Conservation (phyloP, 2,329 filamentous ascomycete species). For the Epichloe scottii region DNA sequence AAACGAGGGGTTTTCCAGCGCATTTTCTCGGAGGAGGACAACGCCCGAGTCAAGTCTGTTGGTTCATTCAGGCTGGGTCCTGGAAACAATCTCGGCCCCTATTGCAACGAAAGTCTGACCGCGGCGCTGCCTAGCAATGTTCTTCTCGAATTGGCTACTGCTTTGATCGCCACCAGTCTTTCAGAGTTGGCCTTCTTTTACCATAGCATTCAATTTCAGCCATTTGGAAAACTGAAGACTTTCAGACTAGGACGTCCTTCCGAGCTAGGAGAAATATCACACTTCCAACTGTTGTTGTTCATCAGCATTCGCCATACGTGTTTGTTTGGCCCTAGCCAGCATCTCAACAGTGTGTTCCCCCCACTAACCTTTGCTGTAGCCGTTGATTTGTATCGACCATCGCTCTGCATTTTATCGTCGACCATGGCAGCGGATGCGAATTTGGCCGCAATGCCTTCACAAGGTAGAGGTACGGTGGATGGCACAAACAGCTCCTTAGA, state of each 20-base stretch:
- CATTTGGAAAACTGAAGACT: background rate
- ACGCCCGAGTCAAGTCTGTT: background rate
- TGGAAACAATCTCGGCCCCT: background rate
- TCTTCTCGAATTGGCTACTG: background rate
- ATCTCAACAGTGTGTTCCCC: background rate
- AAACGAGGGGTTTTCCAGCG: conserved; percentile 1
- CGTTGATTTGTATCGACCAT: background rate
- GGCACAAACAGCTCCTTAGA: conserved; percentile 12
- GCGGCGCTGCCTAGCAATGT: background rate
- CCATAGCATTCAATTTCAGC: no score
- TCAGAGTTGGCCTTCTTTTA: background rate
- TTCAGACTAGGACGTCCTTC: no score
- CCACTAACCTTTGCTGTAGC: background rate
- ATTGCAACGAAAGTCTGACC: background rate
- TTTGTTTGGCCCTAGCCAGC: background rate
- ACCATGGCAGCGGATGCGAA: conserved; percentile 8
- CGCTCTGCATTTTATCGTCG: background rate
- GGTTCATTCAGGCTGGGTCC: background rate
- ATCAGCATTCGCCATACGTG: background rate
- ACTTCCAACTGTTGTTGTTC: background rate
- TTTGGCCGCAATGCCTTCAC: conserved; percentile 14
- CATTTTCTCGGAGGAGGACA: conserved; percentile 3
- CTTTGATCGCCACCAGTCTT: background rate
- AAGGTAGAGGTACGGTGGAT: conserved; percentile 8
- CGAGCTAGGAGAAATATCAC: no score